Evolutionary conservation across 805 yeast species (phyloP).

Genomic region (Cyberlindnera samutprakarnensis): DNA sequence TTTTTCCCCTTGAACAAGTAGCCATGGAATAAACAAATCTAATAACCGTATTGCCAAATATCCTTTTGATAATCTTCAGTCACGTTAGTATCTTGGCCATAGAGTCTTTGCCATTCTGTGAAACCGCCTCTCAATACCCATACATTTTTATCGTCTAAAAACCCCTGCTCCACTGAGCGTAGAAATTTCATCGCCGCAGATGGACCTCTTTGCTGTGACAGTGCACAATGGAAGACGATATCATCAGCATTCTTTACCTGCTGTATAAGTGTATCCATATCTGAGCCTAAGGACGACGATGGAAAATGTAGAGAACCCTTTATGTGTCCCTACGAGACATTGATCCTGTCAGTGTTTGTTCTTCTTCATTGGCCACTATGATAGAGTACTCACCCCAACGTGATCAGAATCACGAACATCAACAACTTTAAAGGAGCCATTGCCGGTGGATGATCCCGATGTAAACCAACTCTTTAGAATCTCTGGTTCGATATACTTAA

Average conservation of each 20-base stretch:
- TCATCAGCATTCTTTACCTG: slow-evolving; percentile 27
- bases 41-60: slow-evolving; percentile 26
- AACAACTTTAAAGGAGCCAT: slow-evolving; percentile 44
- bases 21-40: background rate
- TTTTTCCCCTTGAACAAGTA: background rate
- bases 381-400: slow-evolving; percentile 50
- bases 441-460: slow-evolving; percentile 29
- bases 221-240: slow-evolving; percentile 84
- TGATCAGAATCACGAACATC: slow-evolving; percentile 85
- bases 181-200: slow-evolving; percentile 61
- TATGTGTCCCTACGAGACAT: slow-evolving; percentile 59
- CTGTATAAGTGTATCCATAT: slow-evolving; percentile 21
- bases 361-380: background rate
- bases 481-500: slow-evolving; percentile 39
- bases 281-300: slow-evolving; percentile 31
- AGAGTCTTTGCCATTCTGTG: slow-evolving; percentile 68
- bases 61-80: slow-evolving; percentile 54
- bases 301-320: slow-evolving; percentile 50
- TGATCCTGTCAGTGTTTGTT: slow-evolving; percentile 16
- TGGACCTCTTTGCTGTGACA: slow-evolving; percentile 91
- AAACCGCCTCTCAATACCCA: slow-evolving; percentile 84
- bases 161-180: slow-evolving; percentile 22
- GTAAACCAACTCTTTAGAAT: slow-evolving; percentile 40
- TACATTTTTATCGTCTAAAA: slow-evolving; percentile 36
- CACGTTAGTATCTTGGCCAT: slow-evolving; percentile 56